Percentiles rank a stretch among this genome's conserved stretches.
phyloP scores from a whole-genome alignment of 1,139 yeast species.

The Scheffersomyces cryptocercus region DNA sequence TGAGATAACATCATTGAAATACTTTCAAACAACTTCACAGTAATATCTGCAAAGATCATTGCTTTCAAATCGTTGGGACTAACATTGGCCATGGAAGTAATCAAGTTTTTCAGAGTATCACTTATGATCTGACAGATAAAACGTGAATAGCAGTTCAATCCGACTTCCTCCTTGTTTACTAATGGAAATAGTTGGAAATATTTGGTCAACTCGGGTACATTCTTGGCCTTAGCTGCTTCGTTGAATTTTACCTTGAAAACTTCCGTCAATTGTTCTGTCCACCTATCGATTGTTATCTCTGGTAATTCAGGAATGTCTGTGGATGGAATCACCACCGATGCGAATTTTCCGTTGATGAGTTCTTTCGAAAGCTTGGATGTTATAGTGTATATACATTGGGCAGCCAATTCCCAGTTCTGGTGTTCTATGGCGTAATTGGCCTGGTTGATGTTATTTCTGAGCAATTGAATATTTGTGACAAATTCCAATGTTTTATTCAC shows the following conservation, averaged over 20 bases:
- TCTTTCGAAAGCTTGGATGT: slow-evolving; percentile 55
- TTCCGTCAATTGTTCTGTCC: slow-evolving; percentile 58
- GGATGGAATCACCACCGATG: slow-evolving; percentile 85
- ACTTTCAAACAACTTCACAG: slow-evolving; percentile 78
- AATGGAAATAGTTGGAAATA: slow-evolving; percentile 88
- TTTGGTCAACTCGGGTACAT: slow-evolving; percentile 70
- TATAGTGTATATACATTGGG: slow-evolving; percentile 55
- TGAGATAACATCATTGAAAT: slow-evolving; percentile 83
- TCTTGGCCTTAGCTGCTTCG: slow-evolving; percentile 64
- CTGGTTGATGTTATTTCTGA: slow-evolving; percentile 65
- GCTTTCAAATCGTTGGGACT: slow-evolving; percentile 31
- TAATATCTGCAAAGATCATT: slow-evolving; percentile 64
- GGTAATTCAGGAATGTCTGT: slow-evolving; percentile 88
- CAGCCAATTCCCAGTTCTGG: slow-evolving; percentile 72
- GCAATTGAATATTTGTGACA: slow-evolving; percentile 62
- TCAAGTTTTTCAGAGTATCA: slow-evolving; percentile 67
- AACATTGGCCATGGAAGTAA: slow-evolving; percentile 40
- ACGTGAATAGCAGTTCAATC: slow-evolving; percentile 77
- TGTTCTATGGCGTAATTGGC: slow-evolving; percentile 69
- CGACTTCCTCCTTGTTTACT: slow-evolving; percentile 69
- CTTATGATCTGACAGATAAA: slow-evolving; percentile 86
- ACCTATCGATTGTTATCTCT: slow-evolving; percentile 50
- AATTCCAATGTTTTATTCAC: slow-evolving; percentile 66
- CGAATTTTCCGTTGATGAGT: slow-evolving; percentile 65
- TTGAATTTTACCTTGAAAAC: slow-evolving; percentile 65